Conservation (phyloP, 2,329 filamentous ascomycete species). For the Pseudogymnoascus verrucosus region DNA sequence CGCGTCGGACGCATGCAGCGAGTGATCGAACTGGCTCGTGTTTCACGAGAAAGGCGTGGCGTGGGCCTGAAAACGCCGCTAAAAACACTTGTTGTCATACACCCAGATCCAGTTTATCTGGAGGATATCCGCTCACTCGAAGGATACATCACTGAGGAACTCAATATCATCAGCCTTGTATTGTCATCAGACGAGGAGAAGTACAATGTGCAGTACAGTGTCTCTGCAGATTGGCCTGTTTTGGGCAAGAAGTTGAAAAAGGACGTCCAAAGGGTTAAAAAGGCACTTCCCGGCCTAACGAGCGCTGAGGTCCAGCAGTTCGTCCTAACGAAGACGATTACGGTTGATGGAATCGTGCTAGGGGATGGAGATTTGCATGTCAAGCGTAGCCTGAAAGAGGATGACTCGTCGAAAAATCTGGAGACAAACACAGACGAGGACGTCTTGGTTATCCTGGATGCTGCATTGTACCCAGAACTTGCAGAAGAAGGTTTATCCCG, state of each 20-base stretch:
- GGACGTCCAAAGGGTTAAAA: constrained; percentile 84
- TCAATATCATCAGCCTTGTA: constrained; percentile 81
- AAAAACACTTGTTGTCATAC: constrained; percentile 82
- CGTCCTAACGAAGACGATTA: constrained; percentile 62
- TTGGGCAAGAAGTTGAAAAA: constrained; percentile 97
- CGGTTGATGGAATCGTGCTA: constrained; percentile 79
- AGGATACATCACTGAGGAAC: constrained; percentile 82
- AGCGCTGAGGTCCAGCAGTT: constrained; percentile 77
- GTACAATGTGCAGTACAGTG: constrained; percentile 88
- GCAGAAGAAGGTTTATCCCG: constrained; percentile 81
- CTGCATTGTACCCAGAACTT: constrained; percentile 72
- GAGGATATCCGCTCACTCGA: constrained; percentile 80
- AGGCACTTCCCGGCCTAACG: constrained; percentile 70
- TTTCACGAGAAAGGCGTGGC: constrained; percentile 75
- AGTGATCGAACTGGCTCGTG: constrained; percentile 83
- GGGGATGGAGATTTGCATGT: constrained; percentile 77
- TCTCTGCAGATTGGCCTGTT: constrained; percentile 84
- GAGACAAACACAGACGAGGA: constrained; percentile 87
- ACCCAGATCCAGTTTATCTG: constrained; percentile 73
- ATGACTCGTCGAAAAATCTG: constrained; percentile 61
- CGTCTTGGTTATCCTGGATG: constrained; percentile 85
- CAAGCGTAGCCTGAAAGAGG: constrained; percentile 68
- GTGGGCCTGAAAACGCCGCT: constrained; percentile 86
- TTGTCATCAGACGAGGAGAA: constrained; percentile 79
- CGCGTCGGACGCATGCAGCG: constrained; percentile 87